These are phyloP conservation scores for Penicillium sp. DNA, from an alignment of 2,329 filamentous ascomycete genomes.

Conservation along the genomic window DNA sequence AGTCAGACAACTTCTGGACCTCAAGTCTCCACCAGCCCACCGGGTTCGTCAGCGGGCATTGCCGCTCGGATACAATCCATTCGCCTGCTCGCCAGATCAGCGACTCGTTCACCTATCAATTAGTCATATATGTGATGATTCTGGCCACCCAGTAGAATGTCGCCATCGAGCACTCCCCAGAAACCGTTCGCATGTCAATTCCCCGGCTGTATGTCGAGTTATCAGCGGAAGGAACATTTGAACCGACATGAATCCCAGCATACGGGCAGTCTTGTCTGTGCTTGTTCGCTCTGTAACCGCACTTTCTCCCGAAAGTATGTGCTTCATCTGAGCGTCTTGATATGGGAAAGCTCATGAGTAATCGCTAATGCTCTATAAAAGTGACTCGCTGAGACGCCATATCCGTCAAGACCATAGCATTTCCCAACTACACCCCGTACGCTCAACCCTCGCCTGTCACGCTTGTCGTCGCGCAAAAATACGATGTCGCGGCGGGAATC, in stretches of 20 bases:
- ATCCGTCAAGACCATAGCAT: slow-evolving; percentile 2
- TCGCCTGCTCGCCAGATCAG: not conserved
- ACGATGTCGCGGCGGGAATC: not conserved
- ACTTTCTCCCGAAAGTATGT: not conserved
- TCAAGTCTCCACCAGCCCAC: not conserved
- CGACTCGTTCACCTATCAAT: not conserved
- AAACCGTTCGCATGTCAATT: slow-evolving; percentile 1
- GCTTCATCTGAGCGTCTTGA: not conserved
- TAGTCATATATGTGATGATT: not conserved
- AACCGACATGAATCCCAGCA: not conserved
- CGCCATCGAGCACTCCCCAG: slow-evolving; percentile 13
- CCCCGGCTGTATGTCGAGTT: not conserved
- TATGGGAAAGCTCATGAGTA: not conserved
- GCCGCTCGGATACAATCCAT: not conserved
- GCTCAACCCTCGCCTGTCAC: not conserved
- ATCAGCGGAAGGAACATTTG: slow-evolving; percentile 1
- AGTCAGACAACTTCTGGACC: not conserved
- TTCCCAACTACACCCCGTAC: not conserved
- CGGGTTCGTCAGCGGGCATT: not conserved
- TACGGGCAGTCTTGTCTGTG: not conserved
- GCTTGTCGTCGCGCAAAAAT: not conserved
- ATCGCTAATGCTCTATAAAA: not conserved
- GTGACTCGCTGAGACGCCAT: not conserved
- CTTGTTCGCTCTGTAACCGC: not conserved
- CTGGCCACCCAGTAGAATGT: not conserved